Percentiles rank a stretch among this genome's conserved stretches.
These are phyloP conservation scores for Gypsophila paniculata DNA, from an alignment of 179 eudicot genomes.

Conservation along the genomic window DNA sequence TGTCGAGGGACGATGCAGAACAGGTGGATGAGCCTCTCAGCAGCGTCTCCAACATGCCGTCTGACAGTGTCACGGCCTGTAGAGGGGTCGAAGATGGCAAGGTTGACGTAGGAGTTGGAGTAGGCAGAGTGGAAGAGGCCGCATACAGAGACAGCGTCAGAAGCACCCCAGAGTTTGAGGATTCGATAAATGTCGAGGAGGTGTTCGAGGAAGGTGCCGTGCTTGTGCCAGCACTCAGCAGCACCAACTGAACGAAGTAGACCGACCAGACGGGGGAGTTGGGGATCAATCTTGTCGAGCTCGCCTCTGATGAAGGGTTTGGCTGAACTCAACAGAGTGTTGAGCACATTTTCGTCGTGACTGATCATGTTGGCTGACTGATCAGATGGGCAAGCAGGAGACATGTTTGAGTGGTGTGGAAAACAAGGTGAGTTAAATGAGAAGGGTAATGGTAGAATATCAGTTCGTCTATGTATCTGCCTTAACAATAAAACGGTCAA, in stretches of 20 bases:
- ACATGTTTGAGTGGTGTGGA: conserved; percentile 8
- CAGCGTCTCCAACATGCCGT: conserved; percentile 47
- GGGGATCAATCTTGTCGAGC: conserved; percentile 42
- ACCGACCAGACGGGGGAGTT: conserved; percentile 49
- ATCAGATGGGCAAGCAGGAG: conserved; percentile 16
- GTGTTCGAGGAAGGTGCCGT: conserved; percentile 80
- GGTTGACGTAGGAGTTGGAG: conserved; percentile 91
- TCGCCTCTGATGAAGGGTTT: conserved; percentile 75
- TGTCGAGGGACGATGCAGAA: conserved; percentile 76
- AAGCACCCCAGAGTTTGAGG: conserved; percentile 71
- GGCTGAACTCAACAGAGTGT: conserved; percentile 44
- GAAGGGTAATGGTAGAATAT: not conserved
- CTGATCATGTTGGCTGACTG: not conserved
- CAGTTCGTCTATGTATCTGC: no score
- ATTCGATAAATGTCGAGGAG: conserved; percentile 60
- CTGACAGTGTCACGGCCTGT: conserved; percentile 65
- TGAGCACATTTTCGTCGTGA: conserved; percentile 24
- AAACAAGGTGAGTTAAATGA: not conserved
- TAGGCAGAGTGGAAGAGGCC: conserved; percentile 95
- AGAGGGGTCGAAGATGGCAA: conserved; percentile 79
- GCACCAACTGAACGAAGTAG: conserved; percentile 80
- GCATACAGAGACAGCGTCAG: conserved; percentile 56
- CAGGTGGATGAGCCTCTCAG: conserved; percentile 64
- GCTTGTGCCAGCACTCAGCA: conserved; percentile 98
- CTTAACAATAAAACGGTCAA: no score